phyloP scores from a whole-genome alignment of 2,329 filamentous ascomycete genomes.

The Cytospora mali region DNA sequence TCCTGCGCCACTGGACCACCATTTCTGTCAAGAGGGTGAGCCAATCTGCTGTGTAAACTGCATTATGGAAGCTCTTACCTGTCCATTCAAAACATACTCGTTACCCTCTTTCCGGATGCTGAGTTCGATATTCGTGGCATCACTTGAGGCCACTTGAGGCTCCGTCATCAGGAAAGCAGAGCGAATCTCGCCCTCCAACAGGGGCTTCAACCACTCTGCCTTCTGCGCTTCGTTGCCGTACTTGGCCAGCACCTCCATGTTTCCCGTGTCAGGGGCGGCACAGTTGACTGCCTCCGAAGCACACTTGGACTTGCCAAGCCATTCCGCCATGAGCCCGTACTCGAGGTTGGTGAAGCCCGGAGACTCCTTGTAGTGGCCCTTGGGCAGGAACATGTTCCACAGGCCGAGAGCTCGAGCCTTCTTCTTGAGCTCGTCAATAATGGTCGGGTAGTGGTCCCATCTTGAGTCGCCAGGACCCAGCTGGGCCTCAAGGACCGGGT shows the following conservation, averaged over 20 bases:
- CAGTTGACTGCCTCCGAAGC: conserved; percentile 91
- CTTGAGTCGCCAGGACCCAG: conserved; percentile 74
- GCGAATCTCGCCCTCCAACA: conserved; percentile 82
- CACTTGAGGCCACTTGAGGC: conserved; percentile 82
- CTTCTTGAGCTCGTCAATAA: conserved; percentile 87
- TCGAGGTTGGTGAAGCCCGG: conserved; percentile 94
- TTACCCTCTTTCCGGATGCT: conserved; percentile 81
- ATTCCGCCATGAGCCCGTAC: conserved; percentile 97
- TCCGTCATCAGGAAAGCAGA: conserved; percentile 95
- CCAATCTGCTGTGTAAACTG: not conserved
- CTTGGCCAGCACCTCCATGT: conserved; percentile 94
- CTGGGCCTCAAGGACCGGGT: conserved; percentile 78
- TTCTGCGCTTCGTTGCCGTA: conserved; percentile 88
- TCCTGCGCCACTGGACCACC: conserved; percentile 97
- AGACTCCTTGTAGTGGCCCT: conserved; percentile 92
- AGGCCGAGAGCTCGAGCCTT: conserved; percentile 82
- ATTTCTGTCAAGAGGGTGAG: conserved; percentile 67
- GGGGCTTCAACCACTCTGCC: conserved; percentile 76
- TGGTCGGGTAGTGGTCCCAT: conserved; percentile 77
- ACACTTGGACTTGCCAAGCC: conserved; percentile 80
- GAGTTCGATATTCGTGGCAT: conserved; percentile 91
- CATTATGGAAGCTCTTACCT: conserved; percentile 53
- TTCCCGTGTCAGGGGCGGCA: conserved; percentile 87
- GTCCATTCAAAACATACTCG: conserved; percentile 88
- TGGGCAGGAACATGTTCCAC: conserved; percentile 98